phyloP scores from a whole-genome alignment of 148 eudicot genomes.

The Talinum fruticosum region DNA sequence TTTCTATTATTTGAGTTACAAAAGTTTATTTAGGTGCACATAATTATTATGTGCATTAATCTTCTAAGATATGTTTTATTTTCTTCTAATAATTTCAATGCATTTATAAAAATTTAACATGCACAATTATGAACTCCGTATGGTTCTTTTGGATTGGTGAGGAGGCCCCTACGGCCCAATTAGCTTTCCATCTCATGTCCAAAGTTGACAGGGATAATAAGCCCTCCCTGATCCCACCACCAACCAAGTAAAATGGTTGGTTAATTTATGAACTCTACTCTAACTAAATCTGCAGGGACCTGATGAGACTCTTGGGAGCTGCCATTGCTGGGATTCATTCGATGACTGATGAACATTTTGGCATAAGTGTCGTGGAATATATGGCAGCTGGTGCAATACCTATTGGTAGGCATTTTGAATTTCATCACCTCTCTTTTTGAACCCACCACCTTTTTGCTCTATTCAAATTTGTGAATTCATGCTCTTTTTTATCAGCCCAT shows the following conservation, averaged over 20 bases:
- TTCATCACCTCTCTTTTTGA: background rate
- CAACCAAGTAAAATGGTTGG: background rate
- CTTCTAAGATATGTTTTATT: no score
- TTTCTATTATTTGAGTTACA: no score
- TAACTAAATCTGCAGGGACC: slow-evolving; percentile 49
- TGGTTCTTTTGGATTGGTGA: no score
- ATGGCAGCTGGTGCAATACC: slow-evolving; percentile 99
- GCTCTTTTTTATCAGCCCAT: slow-evolving; percentile 57
- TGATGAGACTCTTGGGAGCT: slow-evolving; percentile 82
- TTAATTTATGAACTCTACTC: background rate
- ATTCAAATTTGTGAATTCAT: background rate
- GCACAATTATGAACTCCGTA: no score
- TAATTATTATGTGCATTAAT: no score
- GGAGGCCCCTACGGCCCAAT: no score
- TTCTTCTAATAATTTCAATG: no score
- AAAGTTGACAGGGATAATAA: no score
- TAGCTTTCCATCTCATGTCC: no score
- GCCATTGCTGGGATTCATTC: slow-evolving; percentile 87
- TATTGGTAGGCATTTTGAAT: slow-evolving; percentile 55
- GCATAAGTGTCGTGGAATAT: slow-evolving; percentile 90
- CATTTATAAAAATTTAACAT: no score
- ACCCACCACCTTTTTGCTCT: background rate
- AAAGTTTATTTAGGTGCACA: no score
- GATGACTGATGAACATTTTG: slow-evolving; percentile 96
- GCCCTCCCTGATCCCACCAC: no score